A percentile compares a stretch with the other conserved stretches of the same genome.
phyloP scores from a whole-genome alignment of 106 monocot species.

The Hemerocallis citrina region DNA sequence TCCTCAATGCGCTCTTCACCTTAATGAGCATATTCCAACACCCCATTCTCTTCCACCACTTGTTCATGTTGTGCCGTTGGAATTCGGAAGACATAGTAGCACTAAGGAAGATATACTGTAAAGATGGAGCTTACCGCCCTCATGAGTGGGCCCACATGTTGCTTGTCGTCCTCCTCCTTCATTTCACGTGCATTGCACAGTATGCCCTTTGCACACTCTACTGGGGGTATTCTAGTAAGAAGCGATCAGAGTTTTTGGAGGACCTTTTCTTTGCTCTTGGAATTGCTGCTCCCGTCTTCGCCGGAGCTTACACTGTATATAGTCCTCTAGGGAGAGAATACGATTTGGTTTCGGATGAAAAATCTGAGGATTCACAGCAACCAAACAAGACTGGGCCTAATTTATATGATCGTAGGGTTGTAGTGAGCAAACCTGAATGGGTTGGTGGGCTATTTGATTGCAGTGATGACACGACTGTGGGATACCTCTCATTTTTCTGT shows the following conservation, averaged over 20 bases:
- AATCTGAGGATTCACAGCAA: not conserved
- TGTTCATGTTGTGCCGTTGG: constrained; percentile 47
- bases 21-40: constrained; percentile 64
- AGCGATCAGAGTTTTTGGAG: constrained; percentile 22
- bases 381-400: not conserved
- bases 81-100: constrained; percentile 24
- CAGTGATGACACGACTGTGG: constrained; percentile 21
- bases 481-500: constrained; percentile 38
- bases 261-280: constrained; percentile 20
- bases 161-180: constrained; percentile 47
- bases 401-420: not conserved
- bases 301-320: constrained; percentile 27
- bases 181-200: constrained; percentile 50
- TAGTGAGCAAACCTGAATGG: constrained; percentile 28
- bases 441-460: constrained; percentile 31
- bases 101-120: constrained; percentile 61
- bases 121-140: constrained; percentile 36
- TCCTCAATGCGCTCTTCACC: constrained; percentile 54
- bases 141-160: constrained; percentile 58
- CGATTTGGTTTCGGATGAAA: constrained; percentile 5
- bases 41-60: constrained; percentile 38
- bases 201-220: constrained; percentile 49
- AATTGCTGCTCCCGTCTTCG: constrained; percentile 20
- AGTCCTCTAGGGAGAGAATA: constrained; percentile 43
- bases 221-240: constrained; percentile 22